Base-by-base conservation (phyloP, 306 rosid species). In the Castanospermum australe region DNA sequence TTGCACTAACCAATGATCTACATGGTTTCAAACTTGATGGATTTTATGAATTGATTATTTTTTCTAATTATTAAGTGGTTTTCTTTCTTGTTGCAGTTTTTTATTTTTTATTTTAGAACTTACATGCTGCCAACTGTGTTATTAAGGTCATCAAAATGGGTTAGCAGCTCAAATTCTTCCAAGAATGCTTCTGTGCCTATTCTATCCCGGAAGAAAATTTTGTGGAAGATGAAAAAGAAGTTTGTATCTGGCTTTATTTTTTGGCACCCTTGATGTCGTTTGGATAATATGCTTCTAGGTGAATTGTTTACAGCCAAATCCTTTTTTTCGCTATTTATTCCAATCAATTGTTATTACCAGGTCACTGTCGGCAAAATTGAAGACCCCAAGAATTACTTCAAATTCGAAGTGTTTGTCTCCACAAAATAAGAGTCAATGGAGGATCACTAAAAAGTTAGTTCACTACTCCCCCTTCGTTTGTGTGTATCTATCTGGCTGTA, bases 371-470 rank as follows among this genome's bases (percentile, higher is more conserved):
- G 79, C 73, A 70, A 82, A 82, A 83, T 82, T 88, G 75, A 87
- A 86, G 83, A 59, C 84, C 73, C 76, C 79, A 5, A 59, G 78
- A 76, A 73, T 76, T 67, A 56, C 76, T 76, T 80, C 91, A 44
- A 61, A 82, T 71, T 80, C 90, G 20, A 59, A 81, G 42, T 76
- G 66, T 74, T 75, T 82, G 44, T 82, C 93, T 77, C 64, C 92
- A 39, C 87, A 77, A 78, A 83, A 81, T 57, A 94, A 89, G 79
- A 87, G 56, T 82, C 91, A 82, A 42, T 94, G 93, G 93, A 94
- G 78, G 86, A 89, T 94, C 79, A 94, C 98, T 39, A 91, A 84
- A 44, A 94, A 90, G 97, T 92, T 35, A 77, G 92, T 85, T 61
- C 38, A 63, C 35, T 20, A 50, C 67, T 59, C 47, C 52, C 64